Conservation (phyloP, 1,284 basidiomycete genomes). For the Moesziomyces globuligerus region DNA sequence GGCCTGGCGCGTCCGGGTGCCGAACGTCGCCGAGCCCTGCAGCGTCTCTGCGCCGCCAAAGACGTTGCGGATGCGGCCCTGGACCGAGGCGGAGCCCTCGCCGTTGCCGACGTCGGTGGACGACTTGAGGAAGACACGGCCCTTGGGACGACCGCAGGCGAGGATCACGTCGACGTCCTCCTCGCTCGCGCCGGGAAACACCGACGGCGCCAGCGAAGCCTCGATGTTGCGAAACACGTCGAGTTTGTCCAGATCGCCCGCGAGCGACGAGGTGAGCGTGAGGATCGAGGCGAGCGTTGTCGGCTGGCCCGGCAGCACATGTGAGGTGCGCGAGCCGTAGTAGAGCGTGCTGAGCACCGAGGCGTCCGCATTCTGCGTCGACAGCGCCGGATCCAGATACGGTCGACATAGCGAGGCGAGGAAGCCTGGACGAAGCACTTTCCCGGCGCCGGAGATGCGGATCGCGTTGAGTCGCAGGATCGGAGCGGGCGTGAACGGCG, state of each 20-base stretch:
- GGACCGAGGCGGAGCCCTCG: slow-evolving; percentile 75
- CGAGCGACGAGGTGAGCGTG: slow-evolving; percentile 77
- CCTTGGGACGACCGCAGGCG: slow-evolving; percentile 76
- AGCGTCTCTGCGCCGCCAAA: slow-evolving; percentile 92
- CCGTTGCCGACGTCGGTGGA: slow-evolving; percentile 93
- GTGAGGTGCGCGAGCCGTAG: slow-evolving; percentile 63
- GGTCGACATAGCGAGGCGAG: slow-evolving; percentile 81
- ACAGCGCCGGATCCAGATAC: slow-evolving; percentile 68
- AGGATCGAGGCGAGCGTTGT: slow-evolving; percentile 67
- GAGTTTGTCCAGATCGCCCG: slow-evolving; percentile 76
- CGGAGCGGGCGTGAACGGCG: slow-evolving; percentile 38
- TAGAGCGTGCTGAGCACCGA: slow-evolving; percentile 52
- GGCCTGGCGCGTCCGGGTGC: slow-evolving; percentile 86
- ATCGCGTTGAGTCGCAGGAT: slow-evolving; percentile 74
- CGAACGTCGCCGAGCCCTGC: slow-evolving; percentile 83
- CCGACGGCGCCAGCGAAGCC: slow-evolving; percentile 76
- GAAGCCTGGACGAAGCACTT: slow-evolving; percentile 79
- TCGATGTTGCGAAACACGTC: slow-evolving; percentile 81
- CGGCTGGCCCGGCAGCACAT: slow-evolving; percentile 53
- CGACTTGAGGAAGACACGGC: slow-evolving; percentile 82
- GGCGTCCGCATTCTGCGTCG: slow-evolving; percentile 25
- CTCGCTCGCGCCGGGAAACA: slow-evolving; percentile 72
- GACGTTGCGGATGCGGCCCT: slow-evolving; percentile 73
- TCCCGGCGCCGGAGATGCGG: slow-evolving; percentile 79
- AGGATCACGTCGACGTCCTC: slow-evolving; percentile 89